Evolutionary conservation across 2,329 filamentous ascomycete species (phyloP), one percentile per base, ranked within the genome.

Genomic region (Alternaria longipes): DNA sequence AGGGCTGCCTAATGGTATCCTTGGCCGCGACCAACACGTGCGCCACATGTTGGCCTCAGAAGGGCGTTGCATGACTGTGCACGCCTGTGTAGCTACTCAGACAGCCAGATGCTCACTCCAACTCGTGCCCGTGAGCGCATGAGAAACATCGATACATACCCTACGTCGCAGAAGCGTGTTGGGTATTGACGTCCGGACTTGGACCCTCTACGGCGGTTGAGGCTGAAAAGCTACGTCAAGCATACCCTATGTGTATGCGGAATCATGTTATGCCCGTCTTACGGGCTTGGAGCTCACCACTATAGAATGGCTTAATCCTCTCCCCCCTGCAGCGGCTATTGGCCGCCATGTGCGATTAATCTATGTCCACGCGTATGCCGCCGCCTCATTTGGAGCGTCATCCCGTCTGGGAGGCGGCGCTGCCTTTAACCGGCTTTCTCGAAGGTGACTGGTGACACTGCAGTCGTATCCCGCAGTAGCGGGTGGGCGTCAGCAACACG

Each of bases 381-480:
- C 20, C 30, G 38, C 30, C 38, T 45, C 22, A 16, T 45, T 56
- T 36, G 41, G 38, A 60, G 45, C 53, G 57, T 44, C 57, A 30
- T 42, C 30, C 52, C 38, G 53, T 56, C 42, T 34, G 38, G 52
- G 26, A 32, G 36, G 30, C 45, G 38, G 45, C 52, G 41, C 24
- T 36, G 46, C 26, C 40, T 56, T 57, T 56, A 52, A 20, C 58
- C 53, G 58, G 58, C 53, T 56, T 56, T 60, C 54, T 60, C 54
- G 58, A 60, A 52, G 18, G 46, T 51, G 54, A 32, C 40, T 46
- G 30, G 53, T 56, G 47, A 38, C 40, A 60, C 57, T 51, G 40
- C 57, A 60, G 41, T 14, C 32, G 36, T 54, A 36, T 47, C 34
- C 56, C 42, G 32, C 50, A 59, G 49, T 36, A 54, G 50, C 44